These are phyloP conservation scores for Rugonectria rugulosa DNA, from an alignment of 2,329 filamentous ascomycete species.

Conservation along the genomic window DNA sequence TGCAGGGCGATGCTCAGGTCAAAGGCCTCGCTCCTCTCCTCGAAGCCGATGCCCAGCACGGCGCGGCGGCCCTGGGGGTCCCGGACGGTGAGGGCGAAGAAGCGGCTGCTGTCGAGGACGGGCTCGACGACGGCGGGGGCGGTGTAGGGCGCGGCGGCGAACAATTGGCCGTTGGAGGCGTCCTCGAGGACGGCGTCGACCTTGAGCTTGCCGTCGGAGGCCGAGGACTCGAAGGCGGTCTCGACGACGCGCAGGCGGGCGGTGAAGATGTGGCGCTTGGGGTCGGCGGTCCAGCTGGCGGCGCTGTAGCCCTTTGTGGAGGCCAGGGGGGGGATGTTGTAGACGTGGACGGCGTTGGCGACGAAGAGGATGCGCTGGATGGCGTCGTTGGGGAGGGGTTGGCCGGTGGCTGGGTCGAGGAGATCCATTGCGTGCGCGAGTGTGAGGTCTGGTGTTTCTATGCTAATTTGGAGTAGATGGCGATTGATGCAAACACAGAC, in stretches of 20 bases:
- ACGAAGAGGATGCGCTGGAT: slow-evolving; percentile 88
- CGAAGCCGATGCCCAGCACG: slow-evolving; percentile 83
- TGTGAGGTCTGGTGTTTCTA: background rate
- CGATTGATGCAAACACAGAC: background rate
- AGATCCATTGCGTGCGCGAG: slow-evolving; percentile 59
- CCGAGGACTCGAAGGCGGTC: slow-evolving; percentile 62
- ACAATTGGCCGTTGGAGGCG: slow-evolving; percentile 73
- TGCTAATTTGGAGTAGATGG: background rate
- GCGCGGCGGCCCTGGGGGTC: slow-evolving; percentile 80
- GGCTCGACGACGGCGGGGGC: slow-evolving; percentile 73
- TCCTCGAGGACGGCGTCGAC: slow-evolving; percentile 84
- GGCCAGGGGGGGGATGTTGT: slow-evolving; percentile 82
- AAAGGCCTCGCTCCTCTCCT: slow-evolving; percentile 85
- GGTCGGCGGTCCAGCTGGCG: slow-evolving; percentile 76
- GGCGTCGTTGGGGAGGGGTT: slow-evolving; percentile 73
- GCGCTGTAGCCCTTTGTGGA: slow-evolving; percentile 83
- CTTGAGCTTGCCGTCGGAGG: slow-evolving; percentile 64
- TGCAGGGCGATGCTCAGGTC: slow-evolving; percentile 84
- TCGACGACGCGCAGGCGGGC: slow-evolving; percentile 81
- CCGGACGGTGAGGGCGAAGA: slow-evolving; percentile 84
- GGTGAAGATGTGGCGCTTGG: slow-evolving; percentile 82
- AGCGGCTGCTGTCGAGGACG: slow-evolving; percentile 79
- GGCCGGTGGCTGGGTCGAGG: slow-evolving; percentile 75
- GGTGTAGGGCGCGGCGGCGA: slow-evolving; percentile 84
- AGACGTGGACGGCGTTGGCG: slow-evolving; percentile 78